Evolutionary conservation across 2,329 filamentous ascomycete species (phyloP), one percentile per base, ranked within the genome.

Genomic region (Lasiodiplodia sp.): DNA sequence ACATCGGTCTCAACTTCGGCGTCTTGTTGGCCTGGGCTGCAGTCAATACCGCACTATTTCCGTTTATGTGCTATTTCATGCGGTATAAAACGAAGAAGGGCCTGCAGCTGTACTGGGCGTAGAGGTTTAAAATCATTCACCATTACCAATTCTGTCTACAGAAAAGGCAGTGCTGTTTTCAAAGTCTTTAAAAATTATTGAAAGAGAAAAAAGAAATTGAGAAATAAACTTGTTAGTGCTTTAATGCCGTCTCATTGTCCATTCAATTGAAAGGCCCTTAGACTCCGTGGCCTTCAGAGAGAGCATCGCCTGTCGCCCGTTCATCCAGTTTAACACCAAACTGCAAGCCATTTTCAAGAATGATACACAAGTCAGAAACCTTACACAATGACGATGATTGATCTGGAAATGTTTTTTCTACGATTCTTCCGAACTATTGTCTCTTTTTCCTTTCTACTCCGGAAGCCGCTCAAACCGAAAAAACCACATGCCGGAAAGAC

Each of bases 1-100:
- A 83, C 16, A 86, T 91, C 62, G 87, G 87, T 0, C 75, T 89
- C 2, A 86, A 91, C 70, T 87, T 91, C 75, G 88, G 85, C 0
- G 78, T 91, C 1, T 75, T 91, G 53, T 84, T 90, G 69, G 84
- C 84, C 0, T 91, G 87, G 88, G 78, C 77, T 1, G 86, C 80
- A 0, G 76, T 88, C 4, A 87, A 87, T 68, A 84, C 84, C 0
- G 73, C 75, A 0, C 69, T 90, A 8, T 90, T 88, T 72, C 87
- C 86, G 0, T 71, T 87, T 28, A 77, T 76, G n/a, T 83, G 81
- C 69, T 80, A 75, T 68, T 81, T 80, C 51, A 78, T 82, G 75
- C 69, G 78, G 51, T 83, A 78, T 75, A 83, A 81, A 71, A 79
- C 44, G 3, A n/a, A 25, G 4, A 31, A 60, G 1, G 67, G 62